These are phyloP conservation scores for Epichloe amarillans DNA, from an alignment of 2,329 filamentous ascomycete species.

Conservation along the genomic window DNA sequence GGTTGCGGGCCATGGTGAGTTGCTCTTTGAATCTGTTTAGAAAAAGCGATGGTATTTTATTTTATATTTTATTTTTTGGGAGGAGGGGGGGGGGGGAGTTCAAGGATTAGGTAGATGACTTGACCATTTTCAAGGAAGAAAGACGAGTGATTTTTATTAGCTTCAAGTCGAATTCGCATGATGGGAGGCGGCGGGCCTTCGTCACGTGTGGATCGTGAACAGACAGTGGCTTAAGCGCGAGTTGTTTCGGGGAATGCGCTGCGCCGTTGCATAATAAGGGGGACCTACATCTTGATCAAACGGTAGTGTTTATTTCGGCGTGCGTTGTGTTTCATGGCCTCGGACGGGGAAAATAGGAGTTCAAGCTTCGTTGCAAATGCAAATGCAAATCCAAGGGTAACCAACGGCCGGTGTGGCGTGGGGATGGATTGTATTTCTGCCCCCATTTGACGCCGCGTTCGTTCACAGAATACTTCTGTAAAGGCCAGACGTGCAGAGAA, in stretches of 20 bases:
- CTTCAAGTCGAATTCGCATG: too few relatives aligned
- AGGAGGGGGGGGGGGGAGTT: rapidly evolving
- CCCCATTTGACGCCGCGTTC: too few relatives aligned
- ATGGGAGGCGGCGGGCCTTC: neutral
- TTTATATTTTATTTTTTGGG: too few relatives aligned
- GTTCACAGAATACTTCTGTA: too few relatives aligned
- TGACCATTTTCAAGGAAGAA: rapidly evolving
- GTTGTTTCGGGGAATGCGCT: neutral
- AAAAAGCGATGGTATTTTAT: too few relatives aligned
- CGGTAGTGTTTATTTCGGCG: neutral
- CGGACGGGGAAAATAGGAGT: neutral
- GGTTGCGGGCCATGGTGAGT: slow-evolving; percentile 21
- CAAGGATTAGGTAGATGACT: neutral
- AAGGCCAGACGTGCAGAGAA: neutral
- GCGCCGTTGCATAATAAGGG: neutral
- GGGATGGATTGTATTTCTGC: neutral
- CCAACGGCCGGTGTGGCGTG: too few relatives aligned
- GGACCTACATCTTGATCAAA: neutral
- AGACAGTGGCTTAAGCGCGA: neutral
- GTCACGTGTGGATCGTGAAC: neutral
- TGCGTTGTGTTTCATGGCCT: neutral
- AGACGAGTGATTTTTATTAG: too few relatives aligned
- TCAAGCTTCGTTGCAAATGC: too few relatives aligned
- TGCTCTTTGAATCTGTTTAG: neutral
- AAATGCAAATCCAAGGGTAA: too few relatives aligned